Conservation (phyloP, 2,329 filamentous ascomycete genomes). For the Rhynchosporium graminicola region DNA sequence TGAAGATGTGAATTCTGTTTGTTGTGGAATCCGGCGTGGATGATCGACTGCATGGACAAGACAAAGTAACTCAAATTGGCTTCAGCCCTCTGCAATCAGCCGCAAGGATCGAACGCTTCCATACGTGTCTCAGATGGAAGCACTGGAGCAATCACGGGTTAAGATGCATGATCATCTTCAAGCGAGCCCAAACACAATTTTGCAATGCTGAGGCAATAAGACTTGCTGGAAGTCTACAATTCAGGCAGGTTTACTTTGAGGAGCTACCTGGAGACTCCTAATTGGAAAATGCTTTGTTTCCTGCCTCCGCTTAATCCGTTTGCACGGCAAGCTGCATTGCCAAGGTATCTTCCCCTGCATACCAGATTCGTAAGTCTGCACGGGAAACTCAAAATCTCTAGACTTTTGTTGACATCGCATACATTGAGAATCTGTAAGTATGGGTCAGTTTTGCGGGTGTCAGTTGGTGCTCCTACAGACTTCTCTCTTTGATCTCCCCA, state of each 20-base stretch:
- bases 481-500: not conserved
- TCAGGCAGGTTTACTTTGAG: not conserved
- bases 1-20: slow-evolving; percentile 12
- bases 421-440: not conserved
- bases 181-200: not conserved
- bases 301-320: not conserved
- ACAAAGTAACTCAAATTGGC: not conserved
- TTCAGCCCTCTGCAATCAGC: not conserved
- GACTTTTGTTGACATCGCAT: not conserved
- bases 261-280: not conserved
- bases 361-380: not conserved
- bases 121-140: not conserved
- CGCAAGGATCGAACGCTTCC: not conserved
- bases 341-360: not conserved
- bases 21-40: not conserved
- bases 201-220: no score
- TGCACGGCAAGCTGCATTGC: not conserved
- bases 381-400: not conserved
- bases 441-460: not conserved
- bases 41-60: not conserved
- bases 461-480: not conserved
- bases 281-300: not conserved
- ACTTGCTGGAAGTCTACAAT: not conserved
- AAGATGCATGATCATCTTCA: not conserved
- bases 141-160: not conserved